phyloP scores from a whole-genome alignment of 768 basidiomycete genomes.

The Lactifluus piperatus region DNA sequence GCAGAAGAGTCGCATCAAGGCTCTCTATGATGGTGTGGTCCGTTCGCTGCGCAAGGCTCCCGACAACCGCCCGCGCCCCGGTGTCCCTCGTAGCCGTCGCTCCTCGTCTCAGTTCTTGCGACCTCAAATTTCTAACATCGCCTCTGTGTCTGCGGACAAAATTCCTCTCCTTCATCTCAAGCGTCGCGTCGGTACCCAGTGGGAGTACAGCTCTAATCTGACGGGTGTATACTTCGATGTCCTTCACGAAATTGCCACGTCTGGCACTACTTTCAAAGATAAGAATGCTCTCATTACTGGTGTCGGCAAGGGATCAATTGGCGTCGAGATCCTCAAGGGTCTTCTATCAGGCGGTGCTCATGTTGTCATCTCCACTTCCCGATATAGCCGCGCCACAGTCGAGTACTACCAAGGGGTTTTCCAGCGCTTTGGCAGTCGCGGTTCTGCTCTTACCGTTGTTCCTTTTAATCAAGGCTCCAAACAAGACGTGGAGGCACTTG shows the following conservation, averaged over 20 bases:
- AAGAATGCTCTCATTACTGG: slow-evolving; percentile 98
- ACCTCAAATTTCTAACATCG: slow-evolving; percentile 67
- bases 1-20: slow-evolving; percentile 93
- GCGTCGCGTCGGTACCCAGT: slow-evolving; percentile 87
- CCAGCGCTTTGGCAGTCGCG: no score
- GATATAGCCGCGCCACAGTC: slow-evolving; percentile 91
- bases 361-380: slow-evolving; percentile 95
- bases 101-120: slow-evolving; percentile 97
- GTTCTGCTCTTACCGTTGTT: no score
- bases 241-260: no score
- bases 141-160: slow-evolving; percentile 78
- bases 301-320: slow-evolving; percentile 96
- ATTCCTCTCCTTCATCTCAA: slow-evolving; percentile 93
- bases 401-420: no score
- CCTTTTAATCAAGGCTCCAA: slow-evolving; percentile 99
- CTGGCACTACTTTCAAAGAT: slow-evolving; percentile 97
- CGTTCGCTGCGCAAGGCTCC: slow-evolving; percentile 79
- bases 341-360: slow-evolving; percentile 93
- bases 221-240: slow-evolving; percentile 95
- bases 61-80: no score
- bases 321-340: slow-evolving; percentile 95
- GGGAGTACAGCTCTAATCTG: no score
- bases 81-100: slow-evolving; percentile 68
- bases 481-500: slow-evolving; percentile 95
- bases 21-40: slow-evolving; percentile 93